phyloP scores from a whole-genome alignment of 805 yeast genomes.

The Candida sakaeoensis region DNA sequence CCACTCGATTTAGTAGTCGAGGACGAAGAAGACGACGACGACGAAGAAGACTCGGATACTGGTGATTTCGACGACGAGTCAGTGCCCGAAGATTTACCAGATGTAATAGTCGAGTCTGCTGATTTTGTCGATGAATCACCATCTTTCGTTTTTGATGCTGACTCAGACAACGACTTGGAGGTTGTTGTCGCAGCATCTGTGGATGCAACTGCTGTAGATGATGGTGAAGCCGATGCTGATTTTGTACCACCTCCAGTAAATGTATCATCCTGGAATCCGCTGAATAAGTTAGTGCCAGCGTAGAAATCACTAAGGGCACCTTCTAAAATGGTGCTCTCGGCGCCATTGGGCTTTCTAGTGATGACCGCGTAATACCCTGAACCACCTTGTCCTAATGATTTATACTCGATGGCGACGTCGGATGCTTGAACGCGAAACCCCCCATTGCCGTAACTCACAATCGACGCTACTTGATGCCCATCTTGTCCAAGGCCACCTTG shows the following conservation, averaged over 20 bases:
- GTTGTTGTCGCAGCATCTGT: not conserved
- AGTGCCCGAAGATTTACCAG: not conserved
- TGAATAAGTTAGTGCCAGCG: too few relatives aligned
- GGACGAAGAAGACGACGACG: not conserved
- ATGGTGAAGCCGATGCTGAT: not conserved
- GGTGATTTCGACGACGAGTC: not conserved
- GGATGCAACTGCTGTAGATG: not conserved
- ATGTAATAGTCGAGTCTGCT: not conserved
- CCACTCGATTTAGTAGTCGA: not conserved
- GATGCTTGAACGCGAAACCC: not conserved
- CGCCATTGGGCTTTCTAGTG: not conserved
- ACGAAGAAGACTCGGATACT: not conserved
- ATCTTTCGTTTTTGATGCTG: not conserved
- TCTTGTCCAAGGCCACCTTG: not conserved
- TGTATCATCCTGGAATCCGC: too few relatives aligned
- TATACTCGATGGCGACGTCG: not conserved
- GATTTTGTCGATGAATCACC: not conserved
- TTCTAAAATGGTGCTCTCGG: not conserved
- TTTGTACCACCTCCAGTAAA: not conserved
- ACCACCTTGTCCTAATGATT: not conserved
- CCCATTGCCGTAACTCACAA: not conserved
- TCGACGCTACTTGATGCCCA: not conserved
- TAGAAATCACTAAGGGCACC: not conserved
- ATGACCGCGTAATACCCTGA: not conserved
- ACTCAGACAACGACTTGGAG: too few relatives aligned